These are phyloP conservation scores for Anisodus acutangulus DNA, from an alignment of 257 asterid species.

Conservation along the genomic window DNA sequence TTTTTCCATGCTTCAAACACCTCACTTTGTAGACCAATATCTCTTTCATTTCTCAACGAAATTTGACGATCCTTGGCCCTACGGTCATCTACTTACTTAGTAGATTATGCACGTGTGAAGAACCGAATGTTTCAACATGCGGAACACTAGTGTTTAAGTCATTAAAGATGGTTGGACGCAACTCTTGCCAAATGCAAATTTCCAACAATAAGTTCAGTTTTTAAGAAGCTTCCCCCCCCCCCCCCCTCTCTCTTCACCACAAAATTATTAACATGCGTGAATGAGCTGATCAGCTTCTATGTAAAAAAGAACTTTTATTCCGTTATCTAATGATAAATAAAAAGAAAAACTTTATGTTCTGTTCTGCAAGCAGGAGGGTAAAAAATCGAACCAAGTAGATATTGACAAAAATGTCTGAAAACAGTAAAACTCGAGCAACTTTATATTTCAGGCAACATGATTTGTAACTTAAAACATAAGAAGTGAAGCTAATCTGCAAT, in stretches of 20 bases:
- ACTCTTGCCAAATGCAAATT: too few relatives aligned
- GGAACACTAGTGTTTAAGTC: too few relatives aligned
- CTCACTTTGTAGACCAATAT: too few relatives aligned
- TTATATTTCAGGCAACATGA: background rate
- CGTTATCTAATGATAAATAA: background rate
- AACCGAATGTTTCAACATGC: too few relatives aligned
- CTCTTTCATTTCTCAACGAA: too few relatives aligned
- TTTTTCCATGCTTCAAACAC: too few relatives aligned
- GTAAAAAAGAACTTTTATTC: background rate
- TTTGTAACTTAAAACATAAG: background rate
- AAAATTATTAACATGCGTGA: conserved; percentile 29
- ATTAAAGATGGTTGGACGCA: too few relatives aligned
- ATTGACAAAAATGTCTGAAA: background rate
- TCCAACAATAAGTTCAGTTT: conserved; percentile 15
- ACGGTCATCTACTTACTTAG: too few relatives aligned
- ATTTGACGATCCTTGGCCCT: too few relatives aligned
- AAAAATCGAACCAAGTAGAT: background rate
- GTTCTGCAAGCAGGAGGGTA: conserved; percentile 17
- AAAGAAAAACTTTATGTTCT: background rate
- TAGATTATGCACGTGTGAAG: too few relatives aligned
- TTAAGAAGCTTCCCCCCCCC: background rate
- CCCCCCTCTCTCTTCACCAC: background rate
- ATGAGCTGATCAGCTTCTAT: conserved; percentile 29
- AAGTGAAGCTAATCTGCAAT: background rate
- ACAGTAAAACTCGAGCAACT: conserved; percentile 4